Conservation (phyloP, 78 protist species). For the Planoprotostelium fungivorum region DNA sequence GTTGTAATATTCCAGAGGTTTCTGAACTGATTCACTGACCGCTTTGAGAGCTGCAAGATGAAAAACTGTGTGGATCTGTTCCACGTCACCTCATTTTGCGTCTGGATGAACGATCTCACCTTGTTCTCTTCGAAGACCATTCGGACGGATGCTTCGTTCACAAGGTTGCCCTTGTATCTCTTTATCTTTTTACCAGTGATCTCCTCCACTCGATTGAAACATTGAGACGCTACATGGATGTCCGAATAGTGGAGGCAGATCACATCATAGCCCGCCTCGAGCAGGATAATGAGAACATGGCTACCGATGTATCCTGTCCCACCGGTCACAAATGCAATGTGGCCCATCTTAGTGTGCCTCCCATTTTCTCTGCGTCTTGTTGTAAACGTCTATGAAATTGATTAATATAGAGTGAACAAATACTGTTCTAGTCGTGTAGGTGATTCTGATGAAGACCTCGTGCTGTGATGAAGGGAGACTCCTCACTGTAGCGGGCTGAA, state of each 20-base stretch:
- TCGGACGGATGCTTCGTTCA: background rate
- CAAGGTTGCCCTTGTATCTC: slow-evolving; percentile 6
- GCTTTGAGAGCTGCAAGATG: slow-evolving; percentile 92
- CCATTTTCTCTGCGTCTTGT: too few relatives aligned
- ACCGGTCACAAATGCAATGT: slow-evolving; percentile 35
- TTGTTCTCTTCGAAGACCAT: background rate
- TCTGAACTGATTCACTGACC: slow-evolving; percentile 79
- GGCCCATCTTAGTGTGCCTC: too few relatives aligned
- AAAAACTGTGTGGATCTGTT: slow-evolving; percentile 24
- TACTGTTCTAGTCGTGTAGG: too few relatives aligned
- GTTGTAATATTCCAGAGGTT: slow-evolving; percentile 85
- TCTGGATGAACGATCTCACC: background rate
- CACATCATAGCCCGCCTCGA: slow-evolving; percentile 59
- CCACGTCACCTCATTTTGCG: background rate
- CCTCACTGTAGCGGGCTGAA: too few relatives aligned
- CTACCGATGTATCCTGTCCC: slow-evolving; percentile 97
- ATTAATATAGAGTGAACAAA: too few relatives aligned
- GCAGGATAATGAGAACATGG: slow-evolving; percentile 73
- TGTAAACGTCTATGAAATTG: too few relatives aligned
- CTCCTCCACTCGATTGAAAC: slow-evolving; percentile 47
- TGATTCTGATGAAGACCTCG: too few relatives aligned
- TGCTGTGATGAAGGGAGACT: too few relatives aligned
- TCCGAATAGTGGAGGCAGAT: slow-evolving; percentile 82
- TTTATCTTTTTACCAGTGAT: slow-evolving; percentile 33
- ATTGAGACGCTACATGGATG: background rate